Percentiles rank a stretch among this genome's conserved stretches.
Evolutionary conservation across 371 early-diverging fungal species (phyloP).

Genomic region (Apophysomyces elegans): DNA sequence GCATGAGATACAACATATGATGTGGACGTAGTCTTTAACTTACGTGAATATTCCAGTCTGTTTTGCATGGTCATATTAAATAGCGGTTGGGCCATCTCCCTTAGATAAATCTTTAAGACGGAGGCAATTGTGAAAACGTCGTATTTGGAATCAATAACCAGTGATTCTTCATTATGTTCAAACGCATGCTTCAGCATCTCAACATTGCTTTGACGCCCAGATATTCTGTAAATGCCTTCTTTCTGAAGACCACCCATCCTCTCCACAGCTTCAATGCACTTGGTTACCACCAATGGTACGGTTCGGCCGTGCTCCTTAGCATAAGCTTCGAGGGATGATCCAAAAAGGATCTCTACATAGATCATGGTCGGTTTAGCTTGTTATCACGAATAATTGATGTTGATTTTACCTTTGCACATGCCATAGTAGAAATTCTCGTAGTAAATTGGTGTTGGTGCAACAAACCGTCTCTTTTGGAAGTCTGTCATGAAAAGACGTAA

Average conservation of each 20-base stretch:
- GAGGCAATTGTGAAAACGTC: slow-evolving; percentile 66
- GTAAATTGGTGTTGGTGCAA: slow-evolving; percentile 45
- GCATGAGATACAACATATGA: slow-evolving; percentile 29
- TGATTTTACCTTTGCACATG: slow-evolving; percentile 34
- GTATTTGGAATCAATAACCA: slow-evolving; percentile 43
- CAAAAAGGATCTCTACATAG: slow-evolving; percentile 59
- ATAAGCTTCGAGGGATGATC: slow-evolving; percentile 53
- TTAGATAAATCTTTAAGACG: slow-evolving; percentile 66
- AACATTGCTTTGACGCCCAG: slow-evolving; percentile 65
- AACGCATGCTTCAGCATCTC: slow-evolving; percentile 54
- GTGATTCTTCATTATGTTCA: slow-evolving; percentile 57
- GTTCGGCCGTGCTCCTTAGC: slow-evolving; percentile 45
- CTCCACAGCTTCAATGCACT: slow-evolving; percentile 66
- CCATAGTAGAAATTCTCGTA: slow-evolving; percentile 58
- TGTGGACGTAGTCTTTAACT: slow-evolving; percentile 13
- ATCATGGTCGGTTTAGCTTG: not conserved
- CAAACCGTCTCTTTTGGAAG: slow-evolving; percentile 46
- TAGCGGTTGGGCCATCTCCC: slow-evolving; percentile 68
- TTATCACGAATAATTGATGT: not conserved
- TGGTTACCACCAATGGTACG: slow-evolving; percentile 59
- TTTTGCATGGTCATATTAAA: slow-evolving; percentile 56
- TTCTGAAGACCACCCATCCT: slow-evolving; percentile 63
- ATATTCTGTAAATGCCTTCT: slow-evolving; percentile 76
- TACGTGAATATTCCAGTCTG: slow-evolving; percentile 63
- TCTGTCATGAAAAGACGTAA: slow-evolving; percentile 35